phyloP scores from a whole-genome alignment of 345 rosid genomes.

The Gossypium anomalum region DNA sequence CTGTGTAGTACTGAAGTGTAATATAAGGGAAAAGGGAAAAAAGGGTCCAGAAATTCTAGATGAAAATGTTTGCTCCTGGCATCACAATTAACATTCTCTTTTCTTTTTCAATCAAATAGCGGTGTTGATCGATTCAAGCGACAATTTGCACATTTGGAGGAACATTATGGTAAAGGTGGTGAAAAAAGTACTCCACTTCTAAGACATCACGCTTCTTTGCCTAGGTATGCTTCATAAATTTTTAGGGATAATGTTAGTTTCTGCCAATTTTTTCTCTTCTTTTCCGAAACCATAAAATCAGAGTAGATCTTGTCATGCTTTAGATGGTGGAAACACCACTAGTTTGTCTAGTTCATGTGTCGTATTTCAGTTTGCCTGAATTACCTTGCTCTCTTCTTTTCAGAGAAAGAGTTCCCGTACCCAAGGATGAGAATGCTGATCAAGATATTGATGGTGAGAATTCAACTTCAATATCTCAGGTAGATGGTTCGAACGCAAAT shows the following conservation, averaged over 20 bases:
- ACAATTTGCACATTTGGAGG: constrained; percentile 98
- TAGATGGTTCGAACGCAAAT: constrained; percentile 28
- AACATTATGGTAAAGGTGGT: constrained; percentile 80
- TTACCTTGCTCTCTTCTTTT: constrained; percentile 9
- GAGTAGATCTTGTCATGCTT: not conserved
- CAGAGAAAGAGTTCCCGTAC: constrained; percentile 81
- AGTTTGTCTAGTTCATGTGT: not conserved
- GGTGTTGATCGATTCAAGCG: constrained; percentile 98
- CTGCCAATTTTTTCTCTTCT: not conserved
- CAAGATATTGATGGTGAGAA: constrained; percentile 17
- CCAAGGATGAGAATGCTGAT: constrained; percentile 44
- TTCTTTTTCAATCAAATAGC: constrained; percentile 33
- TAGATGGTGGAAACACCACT: not conserved
- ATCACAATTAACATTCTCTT: not conserved
- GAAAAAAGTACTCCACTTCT: constrained; percentile 74
- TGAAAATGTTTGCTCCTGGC: not conserved
- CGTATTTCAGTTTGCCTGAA: constrained; percentile 1
- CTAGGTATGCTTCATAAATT: constrained; percentile 51
- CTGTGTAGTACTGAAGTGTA: not conserved
- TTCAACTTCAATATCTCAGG: constrained; percentile 13
- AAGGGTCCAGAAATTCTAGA: not conserved
- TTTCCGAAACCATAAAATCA: not conserved
- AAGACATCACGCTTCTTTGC: constrained; percentile 92
- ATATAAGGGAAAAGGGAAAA: not conserved
- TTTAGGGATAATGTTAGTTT: constrained; percentile 6